These are phyloP conservation scores for Kwoniella sp. DNA, from an alignment of 768 basidiomycete genomes.

Conservation along the genomic window DNA sequence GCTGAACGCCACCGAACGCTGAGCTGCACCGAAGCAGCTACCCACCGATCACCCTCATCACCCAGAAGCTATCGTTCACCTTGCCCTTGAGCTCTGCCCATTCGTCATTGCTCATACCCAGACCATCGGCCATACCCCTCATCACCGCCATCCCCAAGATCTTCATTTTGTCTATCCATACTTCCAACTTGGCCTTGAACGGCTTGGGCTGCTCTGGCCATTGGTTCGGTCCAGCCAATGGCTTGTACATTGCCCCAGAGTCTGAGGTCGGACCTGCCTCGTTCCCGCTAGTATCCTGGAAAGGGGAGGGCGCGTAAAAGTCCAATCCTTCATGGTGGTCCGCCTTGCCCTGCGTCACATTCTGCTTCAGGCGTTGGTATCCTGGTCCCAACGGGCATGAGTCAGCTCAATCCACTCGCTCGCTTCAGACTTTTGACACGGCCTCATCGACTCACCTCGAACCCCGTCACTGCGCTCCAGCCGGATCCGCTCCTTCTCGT, in stretches of 20 bases:
- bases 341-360: conserved; percentile 76
- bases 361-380: conserved; percentile 74
- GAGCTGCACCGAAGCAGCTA: background rate
- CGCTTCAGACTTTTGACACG: background rate
- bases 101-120: conserved; percentile 68
- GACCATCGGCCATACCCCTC: conserved; percentile 79
- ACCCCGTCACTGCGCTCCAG: conserved; percentile 67
- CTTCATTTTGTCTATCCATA: conserved; percentile 84
- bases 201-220: conserved; percentile 63
- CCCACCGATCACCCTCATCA: conserved; percentile 74
- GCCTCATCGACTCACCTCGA: conserved; percentile 65
- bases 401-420: background rate
- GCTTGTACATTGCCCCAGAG: conserved; percentile 58
- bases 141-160: conserved; percentile 71
- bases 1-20: background rate
- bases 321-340: conserved; percentile 71
- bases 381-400: conserved; percentile 55
- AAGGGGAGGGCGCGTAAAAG: conserved; percentile 61
- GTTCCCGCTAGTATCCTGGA: background rate
- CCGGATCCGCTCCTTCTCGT: conserved; percentile 72
- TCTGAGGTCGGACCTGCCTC: conserved; percentile 56
- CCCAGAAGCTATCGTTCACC: conserved; percentile 85
- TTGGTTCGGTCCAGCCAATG: conserved; percentile 80
- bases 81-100: conserved; percentile 64
- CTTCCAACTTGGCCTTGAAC: conserved; percentile 64